Evolutionary conservation across 331 rosid species (phyloP).

Genomic region (Phaseolus coccineus): DNA sequence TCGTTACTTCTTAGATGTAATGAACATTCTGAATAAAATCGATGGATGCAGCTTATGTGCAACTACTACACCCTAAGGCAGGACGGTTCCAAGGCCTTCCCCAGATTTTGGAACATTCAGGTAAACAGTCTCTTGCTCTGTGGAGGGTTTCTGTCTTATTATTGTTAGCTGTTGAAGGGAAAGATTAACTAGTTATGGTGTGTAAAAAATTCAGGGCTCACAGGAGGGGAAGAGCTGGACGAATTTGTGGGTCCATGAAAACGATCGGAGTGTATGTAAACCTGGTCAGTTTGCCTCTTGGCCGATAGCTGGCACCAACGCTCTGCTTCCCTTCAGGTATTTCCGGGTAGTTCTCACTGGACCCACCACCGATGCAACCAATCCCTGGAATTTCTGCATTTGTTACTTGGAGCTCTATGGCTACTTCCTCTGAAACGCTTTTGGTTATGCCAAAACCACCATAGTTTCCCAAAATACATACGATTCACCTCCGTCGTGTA

Average conservation of each 20-base stretch:
- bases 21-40: conserved; percentile 39
- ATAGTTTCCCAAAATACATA: not conserved
- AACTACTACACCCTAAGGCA: conserved; percentile 88
- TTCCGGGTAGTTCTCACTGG: conserved; percentile 71
- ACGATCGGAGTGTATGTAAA: conserved; percentile 77
- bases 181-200: not conserved
- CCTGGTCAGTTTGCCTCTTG: conserved; percentile 93
- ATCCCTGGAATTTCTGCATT: conserved; percentile 79
- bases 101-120: conserved; percentile 89
- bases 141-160: too few species aligned
- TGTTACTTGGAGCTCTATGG: conserved; percentile 92
- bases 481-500: not conserved
- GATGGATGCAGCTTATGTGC: conserved; percentile 83
- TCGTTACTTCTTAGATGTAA: conserved; percentile 17
- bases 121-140: conserved; percentile 47
- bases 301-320: conserved; percentile 75
- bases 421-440: conserved; percentile 60
- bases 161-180: not conserved
- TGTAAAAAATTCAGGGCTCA: conserved; percentile 66
- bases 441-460: conserved; percentile 25
- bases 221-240: conserved; percentile 87
- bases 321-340: conserved; percentile 81
- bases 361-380: conserved; percentile 74
- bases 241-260: conserved; percentile 76
- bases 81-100: conserved; percentile 88